Conservation (phyloP, 1,139 yeast species). For the Taphrina pruni region DNA sequence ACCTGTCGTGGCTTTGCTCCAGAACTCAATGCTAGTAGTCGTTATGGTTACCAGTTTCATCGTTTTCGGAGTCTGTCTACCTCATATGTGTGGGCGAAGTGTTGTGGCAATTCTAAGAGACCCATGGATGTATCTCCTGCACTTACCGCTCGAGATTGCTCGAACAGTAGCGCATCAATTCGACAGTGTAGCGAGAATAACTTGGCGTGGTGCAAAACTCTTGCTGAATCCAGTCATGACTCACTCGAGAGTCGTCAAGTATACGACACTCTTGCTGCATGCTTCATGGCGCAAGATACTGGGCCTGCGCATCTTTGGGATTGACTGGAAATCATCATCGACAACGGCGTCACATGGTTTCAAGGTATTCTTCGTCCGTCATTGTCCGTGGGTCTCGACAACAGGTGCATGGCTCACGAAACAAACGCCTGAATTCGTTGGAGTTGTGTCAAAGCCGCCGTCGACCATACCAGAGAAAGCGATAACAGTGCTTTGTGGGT, state of each 20-base stretch:
- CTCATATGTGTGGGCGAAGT: slow-evolving; percentile 34
- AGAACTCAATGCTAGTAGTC: slow-evolving; percentile 45
- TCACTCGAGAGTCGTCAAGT: slow-evolving; percentile 9
- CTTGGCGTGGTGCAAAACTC: slow-evolving; percentile 1
- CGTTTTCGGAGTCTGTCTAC: slow-evolving; percentile 31
- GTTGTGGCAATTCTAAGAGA: slow-evolving; percentile 3
- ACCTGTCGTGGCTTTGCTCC: slow-evolving; percentile 48
- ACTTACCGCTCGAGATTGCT: background rate
- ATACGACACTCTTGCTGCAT: background rate
- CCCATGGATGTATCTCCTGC: slow-evolving; percentile 14
- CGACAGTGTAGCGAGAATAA: background rate
- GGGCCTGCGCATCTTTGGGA: background rate
- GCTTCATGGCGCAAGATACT: background rate
- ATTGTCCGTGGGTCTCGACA: background rate
- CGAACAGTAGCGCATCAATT: background rate
- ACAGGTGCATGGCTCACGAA: background rate
- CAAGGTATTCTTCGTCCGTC: background rate
- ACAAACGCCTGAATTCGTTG: background rate
- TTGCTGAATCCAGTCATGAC: background rate
- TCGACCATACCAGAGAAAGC: slow-evolving; percentile 41
- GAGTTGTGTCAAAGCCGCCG: background rate
- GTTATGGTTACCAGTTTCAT: slow-evolving; percentile 46
- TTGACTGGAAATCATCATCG: background rate
- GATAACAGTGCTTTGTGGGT: slow-evolving; percentile 45
- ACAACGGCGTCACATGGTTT: background rate